Conservation (phyloP, 176 grass and related monocot genomes). For the Musa acuminata region DNA sequence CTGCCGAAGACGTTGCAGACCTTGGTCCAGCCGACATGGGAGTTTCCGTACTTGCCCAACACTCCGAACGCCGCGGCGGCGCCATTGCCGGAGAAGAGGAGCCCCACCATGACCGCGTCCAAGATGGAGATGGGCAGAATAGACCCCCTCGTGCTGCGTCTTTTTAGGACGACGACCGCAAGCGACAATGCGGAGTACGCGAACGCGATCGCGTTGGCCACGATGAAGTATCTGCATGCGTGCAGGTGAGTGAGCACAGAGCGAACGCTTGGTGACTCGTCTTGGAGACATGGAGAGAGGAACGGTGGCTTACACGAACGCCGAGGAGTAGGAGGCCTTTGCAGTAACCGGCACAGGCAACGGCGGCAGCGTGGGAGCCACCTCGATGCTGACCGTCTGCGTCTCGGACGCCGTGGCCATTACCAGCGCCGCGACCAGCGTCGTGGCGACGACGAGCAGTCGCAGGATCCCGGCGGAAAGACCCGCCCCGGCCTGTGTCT, state of each 20-base stretch:
- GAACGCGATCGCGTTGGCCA: constrained; percentile 10
- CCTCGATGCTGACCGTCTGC: not conserved
- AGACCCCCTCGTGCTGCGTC: not conserved
- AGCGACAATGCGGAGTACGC: constrained; percentile 28
- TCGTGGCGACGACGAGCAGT: constrained; percentile 18
- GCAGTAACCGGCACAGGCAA: not conserved
- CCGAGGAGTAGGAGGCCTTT: constrained; percentile 15
- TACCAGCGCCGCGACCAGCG: constrained; percentile 30
- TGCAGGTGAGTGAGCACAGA: not conserved
- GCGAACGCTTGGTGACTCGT: not conserved
- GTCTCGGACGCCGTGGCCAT: constrained; percentile 25
- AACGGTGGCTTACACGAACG: constrained; percentile 23
- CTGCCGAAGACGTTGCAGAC: constrained; percentile 8
- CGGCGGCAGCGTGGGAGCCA: constrained; percentile 4
- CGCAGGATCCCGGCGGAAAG: constrained; percentile 24
- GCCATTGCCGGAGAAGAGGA: constrained; percentile 12
- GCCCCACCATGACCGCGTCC: not conserved
- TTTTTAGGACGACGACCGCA: constrained; percentile 9
- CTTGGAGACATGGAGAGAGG: not conserved
- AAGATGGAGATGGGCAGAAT: constrained; percentile 6
- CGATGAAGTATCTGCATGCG: constrained; percentile 34
- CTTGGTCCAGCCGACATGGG: not conserved
- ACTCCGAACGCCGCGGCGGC: constrained; percentile 12
- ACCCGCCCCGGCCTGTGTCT: not conserved
- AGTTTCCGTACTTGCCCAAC: not conserved